Conservation (phyloP, 176 grass and related monocot genomes). For the Aegilops tauschii region DNA sequence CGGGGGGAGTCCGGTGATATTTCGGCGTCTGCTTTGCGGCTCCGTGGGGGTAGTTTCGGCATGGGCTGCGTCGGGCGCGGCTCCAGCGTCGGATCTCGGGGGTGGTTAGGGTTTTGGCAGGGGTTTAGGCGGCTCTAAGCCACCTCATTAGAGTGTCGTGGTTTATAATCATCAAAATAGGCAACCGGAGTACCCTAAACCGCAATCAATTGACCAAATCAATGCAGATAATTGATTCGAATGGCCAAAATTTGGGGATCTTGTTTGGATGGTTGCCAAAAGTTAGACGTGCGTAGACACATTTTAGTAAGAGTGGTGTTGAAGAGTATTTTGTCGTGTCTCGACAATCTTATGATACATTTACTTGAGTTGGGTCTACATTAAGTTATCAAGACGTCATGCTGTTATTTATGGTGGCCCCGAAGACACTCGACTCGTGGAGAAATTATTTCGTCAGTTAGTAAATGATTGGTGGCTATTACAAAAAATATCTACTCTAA, state of each 20-base stretch:
- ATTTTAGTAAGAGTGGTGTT: too few relatives aligned
- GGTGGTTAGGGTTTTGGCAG: constrained; percentile 39
- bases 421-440: too few relatives aligned
- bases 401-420: too few relatives aligned
- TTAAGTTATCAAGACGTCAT: too few relatives aligned
- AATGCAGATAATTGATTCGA: not conserved
- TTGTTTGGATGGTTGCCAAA: not conserved
- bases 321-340: too few relatives aligned
- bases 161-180: not conserved
- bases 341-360: too few relatives aligned
- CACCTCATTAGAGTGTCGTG: not conserved
- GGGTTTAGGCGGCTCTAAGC: not conserved
- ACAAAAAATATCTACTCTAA: too few relatives aligned
- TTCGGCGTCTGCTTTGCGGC: not conserved
- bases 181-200: not conserved
- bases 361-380: too few relatives aligned
- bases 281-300: not conserved
- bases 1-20: constrained; percentile 4
- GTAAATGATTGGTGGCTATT: too few relatives aligned
- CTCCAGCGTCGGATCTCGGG: not conserved
- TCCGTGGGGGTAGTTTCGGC: constrained; percentile 23
- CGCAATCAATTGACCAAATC: not conserved
- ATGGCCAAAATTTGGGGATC: not conserved
- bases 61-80: not conserved
- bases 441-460: too few relatives aligned